Evolutionary conservation across 805 yeast species (phyloP).

Genomic region (Maudiozyma turicensis): DNA sequence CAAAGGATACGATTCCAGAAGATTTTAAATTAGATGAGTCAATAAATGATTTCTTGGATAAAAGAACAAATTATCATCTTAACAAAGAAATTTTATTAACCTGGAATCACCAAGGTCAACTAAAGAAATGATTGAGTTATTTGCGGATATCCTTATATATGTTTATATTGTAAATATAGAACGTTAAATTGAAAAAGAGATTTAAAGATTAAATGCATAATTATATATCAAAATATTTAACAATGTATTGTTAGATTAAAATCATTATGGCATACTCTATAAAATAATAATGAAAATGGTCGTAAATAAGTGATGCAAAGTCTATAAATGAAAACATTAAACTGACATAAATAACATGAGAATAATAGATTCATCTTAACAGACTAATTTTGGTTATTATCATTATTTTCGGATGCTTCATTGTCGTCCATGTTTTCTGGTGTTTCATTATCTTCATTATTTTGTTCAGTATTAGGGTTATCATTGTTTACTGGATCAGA

Average conservation of each 20-base stretch:
- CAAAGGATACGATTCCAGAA: constrained; percentile 7
- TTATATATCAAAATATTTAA: background rate
- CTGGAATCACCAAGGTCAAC: constrained; percentile 26
- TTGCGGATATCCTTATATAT: no score
- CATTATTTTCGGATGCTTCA: background rate
- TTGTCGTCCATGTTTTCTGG: background rate
- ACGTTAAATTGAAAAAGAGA: no score
- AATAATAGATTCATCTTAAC: no score
- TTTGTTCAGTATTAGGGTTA: background rate
- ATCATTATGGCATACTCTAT: no score
- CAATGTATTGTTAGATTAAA: background rate
- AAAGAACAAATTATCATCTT: constrained; percentile 36
- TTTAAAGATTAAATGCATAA: background rate
- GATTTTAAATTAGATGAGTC: constrained; percentile 31
- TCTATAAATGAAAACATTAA: no score
- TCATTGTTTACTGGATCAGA: background rate
- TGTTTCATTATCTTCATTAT: background rate
- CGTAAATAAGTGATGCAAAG: no score
- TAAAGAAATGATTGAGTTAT: constrained; percentile 4
- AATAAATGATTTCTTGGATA: constrained; percentile 33
- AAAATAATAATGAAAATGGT: no score
- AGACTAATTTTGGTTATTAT: no score
- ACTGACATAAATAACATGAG: no score
- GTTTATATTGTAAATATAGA: no score
- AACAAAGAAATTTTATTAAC: constrained; percentile 39